phyloP scores from a whole-genome alignment of 306 rosid species.

The Cucurbita argyrosperma region DNA sequence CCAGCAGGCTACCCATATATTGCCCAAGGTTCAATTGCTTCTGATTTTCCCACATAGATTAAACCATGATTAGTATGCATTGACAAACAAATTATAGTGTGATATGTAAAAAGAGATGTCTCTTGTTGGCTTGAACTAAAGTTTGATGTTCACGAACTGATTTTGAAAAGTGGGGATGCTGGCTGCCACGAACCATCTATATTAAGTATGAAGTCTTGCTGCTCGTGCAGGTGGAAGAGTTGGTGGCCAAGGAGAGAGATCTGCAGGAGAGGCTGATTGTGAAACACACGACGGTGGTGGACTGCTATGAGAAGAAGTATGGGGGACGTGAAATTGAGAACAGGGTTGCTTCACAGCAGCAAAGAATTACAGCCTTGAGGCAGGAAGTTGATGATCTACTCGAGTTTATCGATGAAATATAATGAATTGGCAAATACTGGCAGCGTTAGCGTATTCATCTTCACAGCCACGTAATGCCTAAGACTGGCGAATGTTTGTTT shows the following conservation, averaged over 20 bases:
- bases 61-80: background rate
- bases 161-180: background rate
- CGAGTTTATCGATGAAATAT: conserved; percentile 62
- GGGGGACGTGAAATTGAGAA: conserved; percentile 87
- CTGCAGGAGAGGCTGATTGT: conserved; percentile 68
- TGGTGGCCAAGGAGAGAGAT: conserved; percentile 69
- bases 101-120: background rate
- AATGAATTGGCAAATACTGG: background rate
- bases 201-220: conserved; percentile 1
- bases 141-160: background rate
- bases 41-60: background rate
- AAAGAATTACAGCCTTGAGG: conserved; percentile 53
- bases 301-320: conserved; percentile 79
- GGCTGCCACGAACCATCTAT: background rate
- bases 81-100: background rate
- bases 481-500: background rate
- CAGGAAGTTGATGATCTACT: conserved; percentile 77
- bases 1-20: conserved; percentile 62
- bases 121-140: background rate
- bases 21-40: conserved; percentile 52
- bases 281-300: conserved; percentile 69
- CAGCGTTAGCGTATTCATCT: background rate
- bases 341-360: conserved; percentile 62
- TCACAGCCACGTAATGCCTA: background rate
- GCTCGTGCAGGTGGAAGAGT: conserved; percentile 67